Evolutionary conservation across 352 stramenopile species (phyloP), one percentile per base, ranked within the genome.

Genomic region (Phytopythium oedochilum): DNA sequence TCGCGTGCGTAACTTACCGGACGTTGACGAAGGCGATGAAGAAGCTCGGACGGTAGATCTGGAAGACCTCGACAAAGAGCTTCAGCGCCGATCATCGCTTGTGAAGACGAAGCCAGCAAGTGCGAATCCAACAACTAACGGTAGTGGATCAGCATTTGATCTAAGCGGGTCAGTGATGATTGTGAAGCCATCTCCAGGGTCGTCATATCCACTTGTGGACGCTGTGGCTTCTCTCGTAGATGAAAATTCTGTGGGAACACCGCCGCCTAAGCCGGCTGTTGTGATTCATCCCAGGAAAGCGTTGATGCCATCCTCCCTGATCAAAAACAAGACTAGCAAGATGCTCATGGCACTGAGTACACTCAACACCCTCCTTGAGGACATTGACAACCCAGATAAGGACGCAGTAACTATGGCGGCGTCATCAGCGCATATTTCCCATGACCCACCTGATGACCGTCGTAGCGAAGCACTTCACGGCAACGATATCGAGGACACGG

Each of bases 11-110:
- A 23, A 29, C 14, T 47, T 47, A 5, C 48, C 48, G 9, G 48
- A 55, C 22, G 43, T 60, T 5, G 54, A 60, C 14, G 54, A 60
- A 48, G 45, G 45, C 20, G 54, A 60, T 15, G 54, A 55, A 48
- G 54, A 60, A 8, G 54, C 54, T 11, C 38, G 43, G 12, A 17
- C 32, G 20, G 45, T 71, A 2, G 60, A 71, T 20, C 35, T 59
- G 12, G 63, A 71, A 5, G 42, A 71, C 9, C 34, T 71, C 12
- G 38, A 42, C 2, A 55, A 56, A 1, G 60, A 71, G 22, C 46
- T 71, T 5, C 53, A 63, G n/a, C 6, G 29, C 23, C 39, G 40
- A 39, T 57, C 38, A 5, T 57, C 23, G 17, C 46, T 53, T 7
- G 46, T 39, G 14, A 53, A 42, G 22, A 5, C 28, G 18, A 38